Evolutionary conservation across 306 rosid species (phyloP).

Genomic region (Quercus suber): DNA sequence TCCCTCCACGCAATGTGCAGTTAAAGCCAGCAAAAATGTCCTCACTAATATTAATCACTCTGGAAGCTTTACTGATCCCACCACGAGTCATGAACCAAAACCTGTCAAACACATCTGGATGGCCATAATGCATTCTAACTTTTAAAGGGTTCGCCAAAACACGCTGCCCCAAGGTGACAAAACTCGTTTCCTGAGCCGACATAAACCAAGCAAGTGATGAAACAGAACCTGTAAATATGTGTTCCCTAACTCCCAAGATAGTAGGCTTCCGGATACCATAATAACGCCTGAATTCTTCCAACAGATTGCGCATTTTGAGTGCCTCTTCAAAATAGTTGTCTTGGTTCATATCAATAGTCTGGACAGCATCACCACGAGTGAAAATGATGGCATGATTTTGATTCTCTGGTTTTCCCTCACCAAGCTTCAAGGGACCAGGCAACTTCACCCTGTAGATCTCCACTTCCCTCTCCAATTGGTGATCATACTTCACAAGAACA

Average conservation of each 20-base stretch:
- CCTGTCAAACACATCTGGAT: conserved; percentile 94
- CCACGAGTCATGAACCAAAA: conserved; percentile 87
- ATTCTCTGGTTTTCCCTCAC: conserved; percentile 95
- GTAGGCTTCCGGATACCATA: conserved; percentile 77
- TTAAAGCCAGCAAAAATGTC: conserved; percentile 92
- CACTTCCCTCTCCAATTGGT: conserved; percentile 63
- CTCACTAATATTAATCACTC: conserved; percentile 87
- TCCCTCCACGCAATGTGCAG: conserved; percentile 84
- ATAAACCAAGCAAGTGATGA: conserved; percentile 95
- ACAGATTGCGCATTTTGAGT: conserved; percentile 74
- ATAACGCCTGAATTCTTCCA: conserved; percentile 58
- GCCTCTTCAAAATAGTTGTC: conserved; percentile 96
- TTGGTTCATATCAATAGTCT: conserved; percentile 93
- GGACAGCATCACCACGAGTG: conserved; percentile 95
- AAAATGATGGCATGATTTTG: conserved; percentile 90
- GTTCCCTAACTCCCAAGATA: conserved; percentile 90
- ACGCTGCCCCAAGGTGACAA: conserved; percentile 90
- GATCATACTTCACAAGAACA: conserved; percentile 86
- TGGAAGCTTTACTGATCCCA: conserved; percentile 89
- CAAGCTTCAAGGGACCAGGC: conserved; percentile 86
- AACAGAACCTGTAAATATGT: conserved; percentile 85
- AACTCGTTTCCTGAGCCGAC: conserved; percentile 93
- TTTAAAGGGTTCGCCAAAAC: conserved; percentile 86
- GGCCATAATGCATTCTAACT: conserved; percentile 92
- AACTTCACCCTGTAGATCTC: conserved; percentile 79